Base-by-base conservation (phyloP, 345 rosid species). In the Isatis tinctoria region DNA sequence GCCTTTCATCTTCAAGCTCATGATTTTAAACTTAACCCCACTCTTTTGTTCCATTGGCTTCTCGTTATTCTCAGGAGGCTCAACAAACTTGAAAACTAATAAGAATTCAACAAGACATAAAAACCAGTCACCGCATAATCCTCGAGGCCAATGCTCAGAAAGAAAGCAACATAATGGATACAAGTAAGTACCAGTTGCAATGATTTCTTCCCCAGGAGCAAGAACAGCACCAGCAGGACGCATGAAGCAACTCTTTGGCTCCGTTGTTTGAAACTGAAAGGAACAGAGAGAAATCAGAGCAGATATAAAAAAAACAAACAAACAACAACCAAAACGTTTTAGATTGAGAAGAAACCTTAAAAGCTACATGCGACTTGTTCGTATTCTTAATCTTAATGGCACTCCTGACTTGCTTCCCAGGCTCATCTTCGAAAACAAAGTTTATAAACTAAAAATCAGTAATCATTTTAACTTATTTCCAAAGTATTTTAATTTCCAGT, bases 231-330 rank as follows among this genome's bases (percentile, higher is more conserved):
- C 99, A 0, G 97, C 92, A 9, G 97, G 97, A 28, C 97, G 97
- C 99, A 95, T 92, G 82, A 88, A 95, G 75, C 97, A 95, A 82
- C 99, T 95, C 81, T 95, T 95, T 8, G 99, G 99, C 45, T 87
- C 97, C 30, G 97, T 95, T 8, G 97, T 95, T 88, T 95, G 99
- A 80, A 95, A 95, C 97, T 92, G 14, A 60, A 73, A 60, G 36
- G 33, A 66, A 39, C 54, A 51, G 10, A 48, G 26, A 28, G 24
- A 41, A 40, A 11, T 11, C 9, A 24, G 35, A 51, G 16, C 59
- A 39, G 22, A 60, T 5, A n/a, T n/a, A n/a, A n/a, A 6, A n/a
- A 14, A 44, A 10, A 0, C 30, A 3, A 1, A 20, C 37, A 17
- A 22, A 18, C 9, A 47, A 45, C n/a, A 63, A 47, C 26, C 35